A percentile compares a stretch with the other conserved stretches of the same genome.
Conservation (phyloP, 2,329 filamentous ascomycete genomes). For the Colletotrichum sp. region DNA sequence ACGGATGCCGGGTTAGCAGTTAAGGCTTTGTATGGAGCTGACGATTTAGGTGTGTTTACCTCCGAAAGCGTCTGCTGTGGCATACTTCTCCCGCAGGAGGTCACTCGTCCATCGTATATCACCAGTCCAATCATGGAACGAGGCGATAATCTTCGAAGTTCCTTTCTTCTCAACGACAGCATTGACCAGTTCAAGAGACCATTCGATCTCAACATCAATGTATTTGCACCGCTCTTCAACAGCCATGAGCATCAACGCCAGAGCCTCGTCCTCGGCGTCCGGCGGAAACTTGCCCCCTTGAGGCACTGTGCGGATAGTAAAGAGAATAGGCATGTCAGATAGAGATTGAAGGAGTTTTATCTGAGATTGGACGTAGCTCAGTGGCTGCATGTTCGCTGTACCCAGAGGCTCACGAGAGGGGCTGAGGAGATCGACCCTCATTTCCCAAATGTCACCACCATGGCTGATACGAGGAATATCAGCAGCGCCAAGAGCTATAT, state of each 20-base stretch:
- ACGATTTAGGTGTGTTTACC: neutral
- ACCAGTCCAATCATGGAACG: neutral
- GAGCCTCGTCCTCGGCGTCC: neutral
- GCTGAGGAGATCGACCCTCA: neutral
- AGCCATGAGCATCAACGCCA: neutral
- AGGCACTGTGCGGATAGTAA: neutral
- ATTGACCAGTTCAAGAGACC: neutral
- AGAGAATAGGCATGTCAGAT: neutral
- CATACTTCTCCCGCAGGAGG: neutral
- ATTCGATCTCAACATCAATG: neutral
- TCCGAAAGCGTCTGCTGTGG: neutral
- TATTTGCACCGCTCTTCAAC: neutral
- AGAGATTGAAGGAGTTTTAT: neutral
- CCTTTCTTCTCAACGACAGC: neutral
- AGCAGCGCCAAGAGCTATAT: neutral
- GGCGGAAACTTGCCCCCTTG: neutral
- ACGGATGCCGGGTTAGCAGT: accelerated
- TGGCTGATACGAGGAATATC: neutral
- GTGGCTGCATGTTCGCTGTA: neutral
- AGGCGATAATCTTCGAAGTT: neutral
- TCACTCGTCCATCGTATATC: neutral
- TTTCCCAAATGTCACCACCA: neutral
- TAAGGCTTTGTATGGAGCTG: neutral
- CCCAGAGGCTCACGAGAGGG: neutral
- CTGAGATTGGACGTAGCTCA: neutral